Base-by-base conservation (phyloP, 75 land plant species). In the Chamaecyparis obtusa region DNA sequence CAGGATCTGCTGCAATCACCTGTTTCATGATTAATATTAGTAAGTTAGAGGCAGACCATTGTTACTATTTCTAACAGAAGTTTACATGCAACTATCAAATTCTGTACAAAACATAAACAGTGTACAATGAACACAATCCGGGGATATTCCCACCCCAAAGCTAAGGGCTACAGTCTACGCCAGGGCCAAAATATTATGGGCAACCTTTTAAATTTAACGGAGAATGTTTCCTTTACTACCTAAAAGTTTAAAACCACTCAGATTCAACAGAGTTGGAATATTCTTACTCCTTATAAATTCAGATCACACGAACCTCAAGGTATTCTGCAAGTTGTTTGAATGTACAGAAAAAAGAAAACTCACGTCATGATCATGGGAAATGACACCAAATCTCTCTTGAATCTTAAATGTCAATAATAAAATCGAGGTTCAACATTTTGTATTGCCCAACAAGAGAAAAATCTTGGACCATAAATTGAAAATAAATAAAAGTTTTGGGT, bases 1-100 rank as follows among this genome's bases (percentile, higher is more conserved):
- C 96, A 27, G 96, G 96, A 88, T 94, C 96, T 33, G 91, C 94
- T 0, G 96, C 94, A 84, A 94, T 94, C 5, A 94, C 92, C 96
- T 94, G 90, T 46, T 44, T 81, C 49, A 81, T 44, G 13, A 81
- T 46, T 24, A 19, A 24, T 78, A 46, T 30, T 27, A 9, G 43
- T 9, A 21, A 24, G 27, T 80, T 11, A 80, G 48, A 19, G 54
- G 32, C 27, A 81, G n/a, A 55, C 13, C 56, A 84, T 19, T 56
- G 36, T 54, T 84, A 84, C 56, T 4, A 9, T 55, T 35, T 54
- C 37, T 84, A n/a, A 84, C 39, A 56, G 41, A 35, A 32, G 19
- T 84, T 35, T 84, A 27, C 21, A 54, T 56, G 39, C 36, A 51
- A 84, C 32, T 46, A 84, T 27, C 39, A 35, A 33, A 36, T 14